Base-by-base conservation (phyloP, 805 yeast genomes). In the Candida qinlingensis region DNA sequence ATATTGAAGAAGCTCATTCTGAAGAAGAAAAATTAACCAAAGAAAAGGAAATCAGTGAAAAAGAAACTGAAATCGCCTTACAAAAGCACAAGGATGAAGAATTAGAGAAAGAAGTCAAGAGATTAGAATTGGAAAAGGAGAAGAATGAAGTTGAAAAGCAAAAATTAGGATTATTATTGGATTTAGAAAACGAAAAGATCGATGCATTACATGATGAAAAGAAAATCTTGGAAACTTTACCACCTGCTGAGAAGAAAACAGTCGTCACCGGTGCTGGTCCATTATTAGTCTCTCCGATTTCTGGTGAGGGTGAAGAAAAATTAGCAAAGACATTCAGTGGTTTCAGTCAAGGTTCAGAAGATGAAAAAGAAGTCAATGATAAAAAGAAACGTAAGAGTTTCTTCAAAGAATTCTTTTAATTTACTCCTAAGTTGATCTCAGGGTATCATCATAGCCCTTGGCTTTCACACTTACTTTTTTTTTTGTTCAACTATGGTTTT, bases 301-400 rank as follows among this genome's bases (percentile, higher is more conserved):
- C 39, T 28, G 46, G 44, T 27, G 49, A 47, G 29, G 46, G 46
- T 5, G 43, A 47, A n/a, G 48, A 45, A 44, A 65, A 59, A 33
- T 49, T 61, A 43, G 58, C 59, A 47, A 58, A 62, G 44, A 71
- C 75, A 2, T 73, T 73, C 51, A 64, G 73, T 28, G 74, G 73
- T 4, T 73, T 73, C 55, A 68, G 73, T n/a, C 77, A 73, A 57
- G 77, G 76, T 29, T 73, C 76, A 6, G 65, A 53, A 19, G 64
- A 57, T 35, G 61, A 55, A 39, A 59, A 54, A 41, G 61, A 55
- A 29, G 51, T 49, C 34, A 53, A 52, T 38, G 55, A 54, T 36
- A 41, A 39, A 36, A 40, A 26, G 49, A 53, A 58, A 47, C 55
- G 54, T 43, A 59, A 55, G 49, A 56, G 65, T 42, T 56, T 56